Conservation (phyloP, 2,329 filamentous ascomycete species). For the Pestalotiopsis sp. region DNA sequence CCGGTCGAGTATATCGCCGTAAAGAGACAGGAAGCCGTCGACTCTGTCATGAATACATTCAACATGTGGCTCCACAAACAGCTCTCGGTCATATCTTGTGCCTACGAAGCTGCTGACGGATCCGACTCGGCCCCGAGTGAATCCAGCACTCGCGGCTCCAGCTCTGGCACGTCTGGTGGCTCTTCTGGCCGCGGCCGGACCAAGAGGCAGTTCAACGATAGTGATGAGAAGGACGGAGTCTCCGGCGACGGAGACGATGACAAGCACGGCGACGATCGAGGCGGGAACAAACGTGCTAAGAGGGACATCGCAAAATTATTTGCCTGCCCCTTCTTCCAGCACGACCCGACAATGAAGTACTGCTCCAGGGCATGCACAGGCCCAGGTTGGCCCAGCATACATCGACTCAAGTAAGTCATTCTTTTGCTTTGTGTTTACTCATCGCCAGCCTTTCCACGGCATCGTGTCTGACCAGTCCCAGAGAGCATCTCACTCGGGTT, state of each 20-base stretch:
- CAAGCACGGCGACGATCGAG: constrained; percentile 32
- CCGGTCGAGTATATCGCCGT: constrained; percentile 31
- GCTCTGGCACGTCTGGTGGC: constrained; percentile 18
- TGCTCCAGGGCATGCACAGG: constrained; percentile 26
- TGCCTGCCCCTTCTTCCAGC: constrained; percentile 40
- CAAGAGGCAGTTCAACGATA: constrained; percentile 30
- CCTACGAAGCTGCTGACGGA: constrained; percentile 28
- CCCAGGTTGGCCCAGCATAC: constrained; percentile 29
- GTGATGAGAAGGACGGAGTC: constrained; percentile 27
- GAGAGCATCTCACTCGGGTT: constrained; percentile 32
- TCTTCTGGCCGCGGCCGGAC: constrained; percentile 19
- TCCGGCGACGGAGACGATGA: constrained; percentile 31
- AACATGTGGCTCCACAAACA: constrained; percentile 32
- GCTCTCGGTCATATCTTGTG: constrained; percentile 30
- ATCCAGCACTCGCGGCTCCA: constrained; percentile 13
- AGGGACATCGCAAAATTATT: constrained; percentile 32
- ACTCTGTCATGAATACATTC: constrained; percentile 29
- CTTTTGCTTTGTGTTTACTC: background rate
- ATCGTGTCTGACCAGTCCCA: constrained; percentile 4
- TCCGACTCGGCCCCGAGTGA: constrained; percentile 17
- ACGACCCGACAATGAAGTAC: constrained; percentile 29
- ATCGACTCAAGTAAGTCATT: constrained; percentile 31
- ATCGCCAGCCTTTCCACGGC: background rate
- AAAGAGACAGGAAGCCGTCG: constrained; percentile 28
- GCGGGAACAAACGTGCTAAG: constrained; percentile 39